Evolutionary conservation across 2,329 filamentous ascomycete genomes (phyloP).

Genomic region (Acrodontium crateriforme): DNA sequence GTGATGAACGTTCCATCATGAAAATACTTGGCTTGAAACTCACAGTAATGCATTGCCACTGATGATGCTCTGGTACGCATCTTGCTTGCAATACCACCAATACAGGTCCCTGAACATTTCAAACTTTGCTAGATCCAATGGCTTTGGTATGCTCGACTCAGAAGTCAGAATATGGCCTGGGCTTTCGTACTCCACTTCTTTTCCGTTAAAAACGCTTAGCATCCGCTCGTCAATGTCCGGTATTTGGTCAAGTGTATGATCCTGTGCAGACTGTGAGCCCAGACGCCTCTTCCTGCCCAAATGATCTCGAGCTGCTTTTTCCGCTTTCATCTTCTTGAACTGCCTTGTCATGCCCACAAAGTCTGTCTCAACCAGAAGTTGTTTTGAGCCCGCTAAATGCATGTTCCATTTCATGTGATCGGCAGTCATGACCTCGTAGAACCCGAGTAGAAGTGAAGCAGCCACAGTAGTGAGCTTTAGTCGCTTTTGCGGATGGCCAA

Average conservation of each 20-base stretch:
- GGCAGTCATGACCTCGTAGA: slow-evolving; percentile 88
- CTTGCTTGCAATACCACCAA: slow-evolving; percentile 95
- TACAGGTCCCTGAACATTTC: slow-evolving; percentile 74
- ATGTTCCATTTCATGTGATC: slow-evolving; percentile 95
- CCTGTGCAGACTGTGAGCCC: slow-evolving; percentile 7
- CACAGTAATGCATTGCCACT: slow-evolving; percentile 78
- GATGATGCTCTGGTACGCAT: slow-evolving; percentile 78
- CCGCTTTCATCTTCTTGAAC: slow-evolving; percentile 50
- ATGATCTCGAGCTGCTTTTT: slow-evolving; percentile 26
- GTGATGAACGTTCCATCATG: slow-evolving; percentile 1
- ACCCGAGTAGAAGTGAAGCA: slow-evolving; percentile 71
- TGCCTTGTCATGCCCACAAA: slow-evolving; percentile 58
- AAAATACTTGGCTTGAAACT: slow-evolving; percentile 29
- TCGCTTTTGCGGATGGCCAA: slow-evolving; percentile 54
- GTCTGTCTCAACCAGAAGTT: slow-evolving; percentile 71
- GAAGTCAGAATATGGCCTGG: slow-evolving; percentile 37
- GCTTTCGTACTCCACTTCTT: slow-evolving; percentile 43
- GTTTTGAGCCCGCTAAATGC: slow-evolving; percentile 71
- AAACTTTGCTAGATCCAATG: slow-evolving; percentile 58
- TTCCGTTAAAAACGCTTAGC: slow-evolving; percentile 45
- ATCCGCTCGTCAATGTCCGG: slow-evolving; percentile 42
- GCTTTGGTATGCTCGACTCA: slow-evolving; percentile 16
- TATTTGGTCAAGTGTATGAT: slow-evolving; percentile 20
- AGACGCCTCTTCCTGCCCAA: slow-evolving; percentile 4
- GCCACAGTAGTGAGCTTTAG: slow-evolving; percentile 73